A percentile compares a stretch with the other conserved stretches of the same genome.
These are phyloP conservation scores for Xylariaceae sp. DNA, from an alignment of 2,329 filamentous ascomycete species.

Conservation along the genomic window DNA sequence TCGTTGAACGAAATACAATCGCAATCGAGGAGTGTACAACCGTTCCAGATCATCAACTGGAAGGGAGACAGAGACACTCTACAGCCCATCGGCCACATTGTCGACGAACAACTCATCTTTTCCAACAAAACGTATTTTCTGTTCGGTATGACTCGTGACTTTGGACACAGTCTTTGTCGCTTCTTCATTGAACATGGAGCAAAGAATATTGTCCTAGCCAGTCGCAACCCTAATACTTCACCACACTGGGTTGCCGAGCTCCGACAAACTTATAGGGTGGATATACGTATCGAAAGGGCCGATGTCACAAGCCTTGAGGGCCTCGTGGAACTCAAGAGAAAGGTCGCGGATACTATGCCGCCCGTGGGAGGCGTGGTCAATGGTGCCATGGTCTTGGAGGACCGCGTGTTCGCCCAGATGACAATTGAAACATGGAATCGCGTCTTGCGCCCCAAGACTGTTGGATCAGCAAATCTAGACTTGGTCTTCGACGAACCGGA, in stretches of 20 bases:
- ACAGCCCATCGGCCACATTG: slow-evolving; percentile 35
- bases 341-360: slow-evolving; percentile 35
- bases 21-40: background rate
- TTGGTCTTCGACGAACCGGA: slow-evolving; percentile 41
- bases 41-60: slow-evolving; percentile 50
- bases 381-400: slow-evolving; percentile 54
- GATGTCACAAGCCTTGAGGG: slow-evolving; percentile 38
- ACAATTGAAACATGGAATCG: slow-evolving; percentile 45
- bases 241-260: slow-evolving; percentile 46
- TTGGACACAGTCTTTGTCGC: slow-evolving; percentile 52
- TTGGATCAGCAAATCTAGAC: slow-evolving; percentile 50
- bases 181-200: slow-evolving; percentile 49
- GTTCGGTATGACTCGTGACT: slow-evolving; percentile 51
- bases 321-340: slow-evolving; percentile 40
- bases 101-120: slow-evolving; percentile 38
- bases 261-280: slow-evolving; percentile 25
- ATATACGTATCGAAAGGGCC: slow-evolving; percentile 35
- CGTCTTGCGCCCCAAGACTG: slow-evolving; percentile 50
- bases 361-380: slow-evolving; percentile 50
- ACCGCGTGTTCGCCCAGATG: slow-evolving; percentile 52
- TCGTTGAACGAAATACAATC: slow-evolving; percentile 40
- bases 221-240: slow-evolving; percentile 44
- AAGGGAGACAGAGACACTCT: slow-evolving; percentile 41
- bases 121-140: slow-evolving; percentile 49
- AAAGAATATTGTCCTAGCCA: slow-evolving; percentile 48